Conservation (phyloP, 768 basidiomycete genomes). For the Mycena maculata region DNA sequence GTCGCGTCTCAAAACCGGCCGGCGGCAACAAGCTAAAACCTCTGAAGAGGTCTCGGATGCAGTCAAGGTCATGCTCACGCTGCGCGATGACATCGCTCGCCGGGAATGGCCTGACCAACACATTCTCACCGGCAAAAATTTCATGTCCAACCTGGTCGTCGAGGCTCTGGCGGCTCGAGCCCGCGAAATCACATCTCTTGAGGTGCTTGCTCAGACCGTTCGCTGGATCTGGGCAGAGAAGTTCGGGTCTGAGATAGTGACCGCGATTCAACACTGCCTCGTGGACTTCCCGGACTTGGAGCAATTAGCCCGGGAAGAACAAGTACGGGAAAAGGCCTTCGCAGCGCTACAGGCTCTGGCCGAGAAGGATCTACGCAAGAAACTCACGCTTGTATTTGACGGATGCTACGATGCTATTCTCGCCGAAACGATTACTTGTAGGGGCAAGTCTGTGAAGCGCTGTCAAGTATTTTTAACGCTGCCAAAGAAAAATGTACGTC, state of each 20-base stretch:
- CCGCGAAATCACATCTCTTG: constrained; percentile 1
- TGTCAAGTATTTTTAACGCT: too few species aligned
- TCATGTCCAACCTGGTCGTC: constrained; percentile 14
- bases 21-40: not conserved
- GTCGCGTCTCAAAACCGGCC: not conserved
- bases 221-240: constrained; percentile 5
- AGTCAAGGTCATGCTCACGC: not conserved
- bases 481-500: too few species aligned
- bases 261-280: not conserved
- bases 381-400: not conserved
- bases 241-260: not conserved
- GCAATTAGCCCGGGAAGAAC: not conserved
- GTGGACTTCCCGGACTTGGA: constrained; percentile 6
- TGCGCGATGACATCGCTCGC: constrained; percentile 1
- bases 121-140: not conserved
- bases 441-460: too few species aligned
- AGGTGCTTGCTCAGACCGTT: not conserved
- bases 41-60: constrained; percentile 1
- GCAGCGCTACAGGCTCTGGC: not conserved
- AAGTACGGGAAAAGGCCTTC: constrained; percentile 1
- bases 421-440: too few species aligned
- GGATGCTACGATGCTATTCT: not conserved
- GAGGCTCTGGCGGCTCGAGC: constrained; percentile 7
- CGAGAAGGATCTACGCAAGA: not conserved
- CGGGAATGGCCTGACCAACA: not conserved